Evolutionary conservation across 805 yeast genomes (phyloP).

Genomic region (Suhomyces pyralidae): DNA sequence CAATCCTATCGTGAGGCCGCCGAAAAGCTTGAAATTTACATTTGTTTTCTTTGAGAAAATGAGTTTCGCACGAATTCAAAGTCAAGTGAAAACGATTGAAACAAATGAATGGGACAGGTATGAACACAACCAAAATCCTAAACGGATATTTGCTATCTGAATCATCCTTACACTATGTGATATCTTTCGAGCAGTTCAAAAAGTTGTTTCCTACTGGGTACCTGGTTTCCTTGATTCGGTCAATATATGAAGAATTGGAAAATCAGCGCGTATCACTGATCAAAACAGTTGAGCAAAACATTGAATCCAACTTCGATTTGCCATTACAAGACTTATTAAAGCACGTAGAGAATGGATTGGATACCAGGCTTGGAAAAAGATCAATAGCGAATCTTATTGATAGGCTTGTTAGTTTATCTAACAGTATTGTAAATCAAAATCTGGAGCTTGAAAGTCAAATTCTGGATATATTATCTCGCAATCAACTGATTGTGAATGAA

Average conservation of each 20-base stretch:
- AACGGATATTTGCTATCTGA: conserved; percentile 16
- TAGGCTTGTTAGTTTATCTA: conserved; percentile 24
- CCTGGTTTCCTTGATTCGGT: background rate
- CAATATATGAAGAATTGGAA: conserved; percentile 13
- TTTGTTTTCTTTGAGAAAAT: background rate
- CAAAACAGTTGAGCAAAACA: background rate
- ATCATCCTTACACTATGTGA: conserved; percentile 14
- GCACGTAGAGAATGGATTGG: conserved; percentile 1
- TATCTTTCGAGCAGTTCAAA: conserved; percentile 19
- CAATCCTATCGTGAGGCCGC: background rate
- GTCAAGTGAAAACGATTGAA: background rate
- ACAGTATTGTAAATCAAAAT: conserved; percentile 22
- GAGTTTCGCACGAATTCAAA: background rate
- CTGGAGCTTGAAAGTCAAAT: conserved; percentile 14
- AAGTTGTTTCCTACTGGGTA: conserved; percentile 13
- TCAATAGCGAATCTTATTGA: conserved; percentile 12
- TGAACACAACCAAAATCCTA: conserved; percentile 23
- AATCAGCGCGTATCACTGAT: conserved; percentile 9
- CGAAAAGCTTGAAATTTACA: background rate
- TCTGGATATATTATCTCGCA: conserved; percentile 7
- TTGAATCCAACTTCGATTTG: conserved; percentile 16
- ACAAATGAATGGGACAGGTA: background rate
- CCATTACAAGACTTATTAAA: conserved; percentile 17
- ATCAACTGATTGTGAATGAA: conserved; percentile 15
- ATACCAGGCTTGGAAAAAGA: conserved; percentile 1